Base-by-base conservation (phyloP, 192 early-diverging fungal species). In the Pilobolus umbonatus region DNA sequence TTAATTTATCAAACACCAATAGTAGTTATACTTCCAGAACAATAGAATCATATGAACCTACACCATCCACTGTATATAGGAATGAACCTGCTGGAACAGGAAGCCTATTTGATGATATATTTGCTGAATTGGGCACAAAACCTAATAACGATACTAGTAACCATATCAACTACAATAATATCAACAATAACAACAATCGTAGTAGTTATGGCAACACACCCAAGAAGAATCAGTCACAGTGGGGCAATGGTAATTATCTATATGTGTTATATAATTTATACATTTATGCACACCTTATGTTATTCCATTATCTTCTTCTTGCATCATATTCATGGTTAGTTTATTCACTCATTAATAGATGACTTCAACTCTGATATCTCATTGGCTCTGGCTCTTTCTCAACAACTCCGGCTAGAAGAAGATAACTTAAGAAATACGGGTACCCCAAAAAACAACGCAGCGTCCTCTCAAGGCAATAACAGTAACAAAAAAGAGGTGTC, bases 81-180 rank as follows among this genome's bases (percentile, higher is more conserved):
- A 30, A 12, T 10, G n/a, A 19, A 53, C 51, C 51, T 34, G 45
- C 32, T 15, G 45, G 57, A 8, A 36, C 45, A 39, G 55, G 40
- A 19, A 64, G 62, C 47, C 24, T 65, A 43, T 57, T 65, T 35
- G 64, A 65, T 48, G 64, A 57, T 34, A 59, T 65, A 2, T 65
- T 65, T 44, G 45, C 56, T 17, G 64, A 65, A 32, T 29, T 65
- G 11, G 46, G 34, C 30, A 51, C 31, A 29, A 59, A 51, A 35
- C 49, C 34, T 14, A 53, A 12, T 17, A 42, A 42, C n/a, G n/a
- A n/a, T n/a, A n/a, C n/a, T n/a, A n/a, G n/a, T n/a, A n/a, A n/a
- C n/a, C n/a, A n/a, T n/a, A n/a, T n/a, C n/a, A n/a, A n/a, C n/a
- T n/a, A n/a, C n/a, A n/a, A n/a, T n/a, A n/a, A n/a, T n/a, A n/a